These are phyloP conservation scores for Boletus hoseneyae DNA, from an alignment of 1,284 basidiomycete genomes.

Conservation along the genomic window DNA sequence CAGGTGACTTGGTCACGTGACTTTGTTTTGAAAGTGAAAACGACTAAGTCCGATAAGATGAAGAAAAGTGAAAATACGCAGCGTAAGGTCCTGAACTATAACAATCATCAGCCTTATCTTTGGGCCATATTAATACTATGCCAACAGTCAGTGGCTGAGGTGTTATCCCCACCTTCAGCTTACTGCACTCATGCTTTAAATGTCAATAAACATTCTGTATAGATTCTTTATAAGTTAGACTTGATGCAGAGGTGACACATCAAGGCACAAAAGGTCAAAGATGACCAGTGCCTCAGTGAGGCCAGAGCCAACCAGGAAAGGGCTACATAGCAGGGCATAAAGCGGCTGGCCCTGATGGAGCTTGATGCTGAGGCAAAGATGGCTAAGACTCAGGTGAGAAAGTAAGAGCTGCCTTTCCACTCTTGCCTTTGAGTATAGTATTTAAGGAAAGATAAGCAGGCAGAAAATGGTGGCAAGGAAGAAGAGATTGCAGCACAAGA, in stretches of 20 bases:
- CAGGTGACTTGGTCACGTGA: too few relatives aligned
- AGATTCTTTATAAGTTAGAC: background rate
- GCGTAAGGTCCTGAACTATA: too few relatives aligned
- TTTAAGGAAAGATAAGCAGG: background rate
- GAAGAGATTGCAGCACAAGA: background rate
- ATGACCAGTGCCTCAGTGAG: background rate
- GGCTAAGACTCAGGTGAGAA: background rate
- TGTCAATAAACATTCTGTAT: background rate
- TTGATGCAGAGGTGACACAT: background rate
- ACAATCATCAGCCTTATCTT: too few relatives aligned
- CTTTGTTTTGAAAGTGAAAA: too few relatives aligned
- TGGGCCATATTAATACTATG: background rate
- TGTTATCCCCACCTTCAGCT: background rate
- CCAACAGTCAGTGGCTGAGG: too few relatives aligned
- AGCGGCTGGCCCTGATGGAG: background rate
- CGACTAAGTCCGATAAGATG: too few relatives aligned
- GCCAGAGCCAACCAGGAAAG: background rate
- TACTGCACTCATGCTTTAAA: background rate
- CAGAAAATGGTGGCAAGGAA: too few relatives aligned
- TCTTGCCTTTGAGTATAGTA: background rate
- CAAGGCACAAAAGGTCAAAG: background rate
- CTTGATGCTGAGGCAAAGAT: background rate
- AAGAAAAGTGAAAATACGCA: too few relatives aligned
- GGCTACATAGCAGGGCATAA: background rate
- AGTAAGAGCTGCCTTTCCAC: background rate